A percentile compares a stretch with the other conserved stretches of the same genome.
These are phyloP conservation scores for Nakazawaea ishiwadae DNA, from an alignment of 805 yeast species.

Conservation along the genomic window DNA sequence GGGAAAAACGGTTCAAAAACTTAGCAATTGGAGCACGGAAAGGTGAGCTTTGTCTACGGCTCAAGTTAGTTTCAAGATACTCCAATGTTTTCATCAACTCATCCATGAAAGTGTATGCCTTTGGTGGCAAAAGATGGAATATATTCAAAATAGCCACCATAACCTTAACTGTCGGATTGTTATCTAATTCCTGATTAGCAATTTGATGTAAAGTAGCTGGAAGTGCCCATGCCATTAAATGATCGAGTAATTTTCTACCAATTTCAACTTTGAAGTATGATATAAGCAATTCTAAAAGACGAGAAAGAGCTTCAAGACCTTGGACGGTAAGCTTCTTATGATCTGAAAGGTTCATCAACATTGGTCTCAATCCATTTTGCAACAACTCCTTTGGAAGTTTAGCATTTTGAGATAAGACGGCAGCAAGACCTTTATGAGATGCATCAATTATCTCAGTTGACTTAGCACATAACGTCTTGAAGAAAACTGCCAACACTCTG, in stretches of 20 bases:
- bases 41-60: conserved; percentile 83
- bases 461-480: conserved; percentile 83
- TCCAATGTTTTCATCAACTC: conserved; percentile 75
- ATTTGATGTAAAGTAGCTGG: conserved; percentile 70
- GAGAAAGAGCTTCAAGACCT: conserved; percentile 87
- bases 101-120: conserved; percentile 88
- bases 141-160: conserved; percentile 88
- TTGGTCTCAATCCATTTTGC: conserved; percentile 94
- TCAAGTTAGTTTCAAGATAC: conserved; percentile 73
- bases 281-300: conserved; percentile 78
- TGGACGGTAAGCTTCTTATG: conserved; percentile 85
- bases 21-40: conserved; percentile 88
- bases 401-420: conserved; percentile 78
- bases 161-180: conserved; percentile 78
- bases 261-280: conserved; percentile 96
- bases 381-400: conserved; percentile 89
- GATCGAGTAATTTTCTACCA: conserved; percentile 89
- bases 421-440: conserved; percentile 82
- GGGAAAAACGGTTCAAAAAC: conserved; percentile 78
- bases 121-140: conserved; percentile 86
- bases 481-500: conserved; percentile 86
- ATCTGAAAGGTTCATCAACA: conserved; percentile 91
- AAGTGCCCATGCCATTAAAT: conserved; percentile 93
- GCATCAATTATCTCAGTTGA: conserved; percentile 89
- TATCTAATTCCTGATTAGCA: conserved; percentile 74